phyloP scores from a whole-genome alignment of 371 early-diverging fungal species.

The Smittium culicis region DNA sequence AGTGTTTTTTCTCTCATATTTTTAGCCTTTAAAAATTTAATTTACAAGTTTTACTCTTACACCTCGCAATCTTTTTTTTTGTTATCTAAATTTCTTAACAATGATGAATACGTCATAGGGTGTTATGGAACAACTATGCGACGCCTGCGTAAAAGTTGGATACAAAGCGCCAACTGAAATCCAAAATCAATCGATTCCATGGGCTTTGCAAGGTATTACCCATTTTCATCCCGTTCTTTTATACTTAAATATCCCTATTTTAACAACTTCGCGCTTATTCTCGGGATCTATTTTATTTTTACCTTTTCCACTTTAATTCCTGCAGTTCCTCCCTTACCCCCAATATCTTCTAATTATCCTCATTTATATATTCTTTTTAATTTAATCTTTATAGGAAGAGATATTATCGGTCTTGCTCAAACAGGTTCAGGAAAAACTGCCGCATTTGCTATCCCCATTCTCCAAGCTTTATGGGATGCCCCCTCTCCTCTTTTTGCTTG shows the following conservation, averaged over 20 bases:
- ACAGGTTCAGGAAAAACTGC: slow-evolving; percentile 98
- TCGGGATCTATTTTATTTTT: too few species aligned
- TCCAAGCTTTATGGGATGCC: slow-evolving; percentile 77
- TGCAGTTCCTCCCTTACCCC: too few species aligned
- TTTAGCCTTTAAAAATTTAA: too few species aligned
- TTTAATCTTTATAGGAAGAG: slow-evolving; percentile 38
- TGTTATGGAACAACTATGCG: slow-evolving; percentile 65
- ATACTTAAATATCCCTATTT: background rate
- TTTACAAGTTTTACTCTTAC: too few species aligned
- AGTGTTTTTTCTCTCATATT: too few species aligned
- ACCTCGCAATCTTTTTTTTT: too few species aligned
- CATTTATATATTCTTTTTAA: slow-evolving; percentile 1
- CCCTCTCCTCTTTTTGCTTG: slow-evolving; percentile 86
- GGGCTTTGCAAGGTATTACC: slow-evolving; percentile 52
- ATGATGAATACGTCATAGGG: slow-evolving; percentile 37
- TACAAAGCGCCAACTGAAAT: slow-evolving; percentile 89
- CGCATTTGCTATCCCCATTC: slow-evolving; percentile 91
- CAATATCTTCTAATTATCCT: background rate
- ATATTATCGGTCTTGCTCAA: slow-evolving; percentile 93
- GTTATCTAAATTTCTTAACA: too few species aligned
- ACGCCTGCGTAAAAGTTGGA: slow-evolving; percentile 75
- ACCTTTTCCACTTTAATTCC: too few species aligned
- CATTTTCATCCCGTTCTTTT: background rate
- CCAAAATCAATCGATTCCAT: slow-evolving; percentile 79
- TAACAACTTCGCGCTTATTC: too few species aligned